Base-by-base conservation (phyloP, 2,329 filamentous ascomycete genomes). In the Claviceps quebecensis region DNA sequence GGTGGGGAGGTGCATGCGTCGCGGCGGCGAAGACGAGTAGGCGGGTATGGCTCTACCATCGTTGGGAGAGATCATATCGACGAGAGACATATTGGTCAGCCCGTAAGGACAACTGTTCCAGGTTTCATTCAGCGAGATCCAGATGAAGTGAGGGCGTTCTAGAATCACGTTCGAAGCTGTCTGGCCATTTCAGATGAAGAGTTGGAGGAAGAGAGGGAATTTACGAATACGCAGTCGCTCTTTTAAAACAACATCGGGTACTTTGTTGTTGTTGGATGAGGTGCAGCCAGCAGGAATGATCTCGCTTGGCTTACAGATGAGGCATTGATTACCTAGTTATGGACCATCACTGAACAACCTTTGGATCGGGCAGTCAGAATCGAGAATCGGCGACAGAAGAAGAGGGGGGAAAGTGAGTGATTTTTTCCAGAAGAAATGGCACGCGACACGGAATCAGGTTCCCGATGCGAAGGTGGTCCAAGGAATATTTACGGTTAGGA, bases 141-240 rank as follows among this genome's bases (percentile, higher is more conserved):
- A 11, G 51, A 53, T 22, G 63, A 65, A n/a, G 61, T 61, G n/a
- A 40, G 51, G 26, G 55, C 61, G 49, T 66, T 65, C 48, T 67
- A 63, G 65, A 52, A 56, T 9, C 54, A 60, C 54, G 62, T 67
- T 19, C 59, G 65, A 19, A 51, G 52, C 7, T 55, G 56, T 34
- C 58, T 67, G 8, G 58, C 60, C 49, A 59, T 66, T 36, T 56
- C 61, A 14, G 63, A 67, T 29, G 59, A 64, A 2, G 64, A 66
- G 19, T 22, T 64, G n/a, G 60, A 62, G 4, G 40, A 36, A 17
- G 40, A 40, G 14, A 16, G 45, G 2, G n/a, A 16, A 23, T 34
- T 2, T 6, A 23, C 45, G 4, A 38, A 23, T 4, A n/a, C 36
- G 22, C 37, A 8, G 9, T 16, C 4, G 22, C 37, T 26, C 6